These are phyloP conservation scores for Didymosphaeria variabile DNA, from an alignment of 2,329 filamentous ascomycete genomes.

Conservation along the genomic window DNA sequence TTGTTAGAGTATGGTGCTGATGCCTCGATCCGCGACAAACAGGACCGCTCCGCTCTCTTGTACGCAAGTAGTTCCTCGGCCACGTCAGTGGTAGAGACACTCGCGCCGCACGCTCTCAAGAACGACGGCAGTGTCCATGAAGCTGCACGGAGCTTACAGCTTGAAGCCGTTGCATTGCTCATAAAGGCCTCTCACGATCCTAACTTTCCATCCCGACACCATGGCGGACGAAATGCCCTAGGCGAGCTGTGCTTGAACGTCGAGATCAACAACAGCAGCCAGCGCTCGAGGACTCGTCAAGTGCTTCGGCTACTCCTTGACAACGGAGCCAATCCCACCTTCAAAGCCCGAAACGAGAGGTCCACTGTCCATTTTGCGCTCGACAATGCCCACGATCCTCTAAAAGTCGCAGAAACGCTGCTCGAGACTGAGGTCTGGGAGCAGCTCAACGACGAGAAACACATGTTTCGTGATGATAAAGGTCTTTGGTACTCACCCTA, in stretches of 20 bases:
- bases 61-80: constrained; percentile 62
- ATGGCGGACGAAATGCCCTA: constrained; percentile 69
- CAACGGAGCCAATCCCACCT: constrained; percentile 64
- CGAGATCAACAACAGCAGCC: constrained; percentile 52
- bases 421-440: constrained; percentile 73
- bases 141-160: constrained; percentile 67
- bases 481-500: constrained; percentile 70
- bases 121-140: constrained; percentile 75
- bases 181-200: constrained; percentile 68
- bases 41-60: constrained; percentile 67
- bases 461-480: constrained; percentile 54
- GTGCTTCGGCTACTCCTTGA: constrained; percentile 66
- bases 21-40: constrained; percentile 65
- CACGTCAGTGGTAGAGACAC: constrained; percentile 44
- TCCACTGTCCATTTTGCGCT: constrained; percentile 69
- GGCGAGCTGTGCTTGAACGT: constrained; percentile 70
- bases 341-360: constrained; percentile 65
- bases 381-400: constrained; percentile 62
- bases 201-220: constrained; percentile 70
- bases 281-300: constrained; percentile 44
- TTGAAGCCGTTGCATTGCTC: constrained; percentile 65
- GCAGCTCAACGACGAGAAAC: constrained; percentile 67
- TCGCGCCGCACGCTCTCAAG: constrained; percentile 65
- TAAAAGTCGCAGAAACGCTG: constrained; percentile 65
- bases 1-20: constrained; percentile 68